Base-by-base conservation (phyloP, 116 monocot genomes). In the Papilionanthe hybrid region DNA sequence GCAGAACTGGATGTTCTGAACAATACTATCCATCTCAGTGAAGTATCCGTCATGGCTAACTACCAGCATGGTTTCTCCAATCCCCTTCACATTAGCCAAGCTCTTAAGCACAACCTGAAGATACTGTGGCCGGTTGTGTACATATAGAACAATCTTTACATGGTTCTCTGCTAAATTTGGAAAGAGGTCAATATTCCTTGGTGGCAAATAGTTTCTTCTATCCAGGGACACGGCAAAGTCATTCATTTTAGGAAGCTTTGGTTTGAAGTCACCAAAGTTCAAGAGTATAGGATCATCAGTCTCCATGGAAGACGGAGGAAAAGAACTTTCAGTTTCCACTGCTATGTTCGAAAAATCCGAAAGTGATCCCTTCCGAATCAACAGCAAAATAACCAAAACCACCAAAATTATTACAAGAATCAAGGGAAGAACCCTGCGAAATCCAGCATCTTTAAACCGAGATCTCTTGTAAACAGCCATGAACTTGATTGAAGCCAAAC, bases 21-120 rank as follows among this genome's bases (percentile, higher is more conserved):
- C 84, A 68, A 95, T 93, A 56, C 44, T 80, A 82, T 99, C 99
- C 99, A 99, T 99, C 83, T 93, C 99, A 12, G 71, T 19, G 30
- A 91, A 95, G 83, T 85, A 99, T 9, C 99, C 99, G 47, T 99
- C 99, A 79, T 99, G 99, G 85, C 99, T 99, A 44, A 99, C 95
- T 9, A 99, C 82, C 65, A 99, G 89, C 86, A 95, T 63, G 7
- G 99, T 93, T 81, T 99, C 95, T 9, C 85, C 84, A 27, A 99
- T 99, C 32, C 93, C 99, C 72, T 92, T 84, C 30, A 93, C 93
- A n/a, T 82, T 75, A 3, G 93, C 90, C 76, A 99, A 84, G 60
- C 92, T 99, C 43, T 80, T 71, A 5, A 95, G 80, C 9, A 95
- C 99, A 0, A 90, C 81, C 67, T 88, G 83, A 55, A 99, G 91